A percentile compares a stretch with the other conserved stretches of the same genome.
Evolutionary conservation across 345 rosid species (phyloP).

Genomic region (Ceriops tagal): DNA sequence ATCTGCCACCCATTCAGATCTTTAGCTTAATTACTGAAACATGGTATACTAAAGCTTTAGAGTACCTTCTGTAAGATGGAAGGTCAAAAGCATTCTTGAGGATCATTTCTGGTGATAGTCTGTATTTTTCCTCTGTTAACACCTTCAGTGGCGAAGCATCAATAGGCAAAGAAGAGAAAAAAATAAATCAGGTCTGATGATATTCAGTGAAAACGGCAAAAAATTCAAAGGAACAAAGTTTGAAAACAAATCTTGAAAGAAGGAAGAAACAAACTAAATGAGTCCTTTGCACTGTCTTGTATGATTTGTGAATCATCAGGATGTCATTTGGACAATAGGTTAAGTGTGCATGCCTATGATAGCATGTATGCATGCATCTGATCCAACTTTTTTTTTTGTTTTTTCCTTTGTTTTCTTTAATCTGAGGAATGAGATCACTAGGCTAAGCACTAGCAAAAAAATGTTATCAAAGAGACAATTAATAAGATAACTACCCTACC

Average conservation of each 20-base stretch:
- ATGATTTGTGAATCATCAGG: slow-evolving; percentile 4
- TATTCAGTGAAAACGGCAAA: neutral
- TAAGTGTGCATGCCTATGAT: neutral
- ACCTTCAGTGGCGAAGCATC: slow-evolving; percentile 27
- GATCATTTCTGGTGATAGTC: slow-evolving; percentile 41
- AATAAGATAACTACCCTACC: neutral
- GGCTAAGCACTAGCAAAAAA: too few relatives aligned
- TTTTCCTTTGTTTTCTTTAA: too few relatives aligned
- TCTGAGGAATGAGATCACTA: too few relatives aligned
- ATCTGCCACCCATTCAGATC: slow-evolving; percentile 12
- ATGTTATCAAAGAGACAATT: neutral
- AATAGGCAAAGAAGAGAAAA: neutral
- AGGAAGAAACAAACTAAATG: neutral
- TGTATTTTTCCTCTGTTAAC: slow-evolving; percentile 38
- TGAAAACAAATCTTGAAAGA: neutral
- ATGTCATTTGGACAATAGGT: too few relatives aligned
- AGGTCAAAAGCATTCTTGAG: slow-evolving; percentile 50
- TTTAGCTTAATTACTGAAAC: neutral
- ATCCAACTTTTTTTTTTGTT: too few relatives aligned
- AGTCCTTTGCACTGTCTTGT: neutral
- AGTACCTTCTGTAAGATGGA: slow-evolving; percentile 61
- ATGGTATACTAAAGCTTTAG: neutral
- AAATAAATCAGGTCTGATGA: neutral
- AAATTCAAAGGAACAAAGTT: neutral
- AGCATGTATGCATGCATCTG: neutral